Conservation (phyloP, 768 basidiomycete species). For the Fistulinella prunicolor region DNA sequence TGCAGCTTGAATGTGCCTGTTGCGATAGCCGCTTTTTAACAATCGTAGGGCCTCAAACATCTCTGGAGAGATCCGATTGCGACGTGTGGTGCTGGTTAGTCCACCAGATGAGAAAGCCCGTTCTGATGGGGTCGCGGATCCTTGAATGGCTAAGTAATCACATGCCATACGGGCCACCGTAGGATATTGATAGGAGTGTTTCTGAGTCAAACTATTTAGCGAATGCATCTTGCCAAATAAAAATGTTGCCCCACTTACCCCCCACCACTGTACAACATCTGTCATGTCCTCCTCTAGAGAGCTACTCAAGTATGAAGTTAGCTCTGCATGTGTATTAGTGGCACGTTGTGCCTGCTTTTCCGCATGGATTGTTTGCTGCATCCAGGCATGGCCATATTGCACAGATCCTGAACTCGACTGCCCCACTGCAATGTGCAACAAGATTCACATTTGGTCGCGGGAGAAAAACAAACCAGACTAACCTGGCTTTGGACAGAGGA, state of each 20-base stretch:
- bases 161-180: too few species aligned
- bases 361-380: not conserved
- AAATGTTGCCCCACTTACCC: conserved; percentile 4
- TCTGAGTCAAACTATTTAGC: too few species aligned
- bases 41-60: too few species aligned
- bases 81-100: too few species aligned
- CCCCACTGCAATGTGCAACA: not conserved
- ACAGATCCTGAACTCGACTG: not conserved
- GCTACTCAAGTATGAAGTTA: not conserved
- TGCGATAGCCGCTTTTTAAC: too few species aligned
- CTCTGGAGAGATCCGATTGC: too few species aligned
- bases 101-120: too few species aligned
- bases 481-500: not conserved
- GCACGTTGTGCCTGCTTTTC: not conserved
- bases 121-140: too few species aligned
- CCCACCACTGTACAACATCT: conserved; percentile 5
- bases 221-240: too few species aligned
- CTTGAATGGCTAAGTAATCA: too few species aligned
- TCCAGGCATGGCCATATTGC: not conserved
- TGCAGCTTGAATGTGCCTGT: too few species aligned
- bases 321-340: not conserved
- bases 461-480: not conserved
- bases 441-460: not conserved
- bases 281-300: not conserved
- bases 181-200: too few species aligned